phyloP scores from a whole-genome alignment of 345 rosid species.

The Sisymbrium altissimum region DNA sequence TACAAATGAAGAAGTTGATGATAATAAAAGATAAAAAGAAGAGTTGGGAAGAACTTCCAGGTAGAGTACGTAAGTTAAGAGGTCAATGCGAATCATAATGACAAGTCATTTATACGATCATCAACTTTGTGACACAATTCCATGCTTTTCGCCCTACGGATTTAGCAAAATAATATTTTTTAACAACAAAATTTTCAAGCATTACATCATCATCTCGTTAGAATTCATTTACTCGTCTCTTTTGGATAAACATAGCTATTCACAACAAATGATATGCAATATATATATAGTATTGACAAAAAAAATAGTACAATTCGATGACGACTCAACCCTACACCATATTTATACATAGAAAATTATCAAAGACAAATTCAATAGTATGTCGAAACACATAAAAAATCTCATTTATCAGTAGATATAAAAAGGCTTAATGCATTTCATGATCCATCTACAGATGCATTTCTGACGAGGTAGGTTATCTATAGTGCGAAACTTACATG shows the following conservation, averaged over 20 bases:
- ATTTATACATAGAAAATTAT: background rate
- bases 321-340: background rate
- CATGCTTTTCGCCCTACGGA: background rate
- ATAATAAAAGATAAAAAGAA: background rate
- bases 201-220: background rate
- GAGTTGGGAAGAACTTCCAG: background rate
- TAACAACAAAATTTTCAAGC: background rate
- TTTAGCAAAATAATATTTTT: background rate
- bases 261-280: background rate
- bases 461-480: too few species aligned
- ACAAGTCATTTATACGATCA: constrained; percentile 5
- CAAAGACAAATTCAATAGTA: background rate
- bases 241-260: background rate
- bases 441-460: too few species aligned
- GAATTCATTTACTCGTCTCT: background rate
- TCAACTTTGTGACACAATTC: background rate
- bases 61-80: constrained; percentile 1
- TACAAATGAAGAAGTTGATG: background rate
- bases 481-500: too few species aligned
- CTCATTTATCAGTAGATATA: too few species aligned
- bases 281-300: too few species aligned
- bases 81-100: background rate
- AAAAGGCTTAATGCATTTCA: too few species aligned
- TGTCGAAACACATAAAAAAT: background rate
- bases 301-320: too few species aligned